These are phyloP conservation scores for Nymphaea thermarum DNA, from an alignment of 164 flowering plant species.

Conservation along the genomic window DNA sequence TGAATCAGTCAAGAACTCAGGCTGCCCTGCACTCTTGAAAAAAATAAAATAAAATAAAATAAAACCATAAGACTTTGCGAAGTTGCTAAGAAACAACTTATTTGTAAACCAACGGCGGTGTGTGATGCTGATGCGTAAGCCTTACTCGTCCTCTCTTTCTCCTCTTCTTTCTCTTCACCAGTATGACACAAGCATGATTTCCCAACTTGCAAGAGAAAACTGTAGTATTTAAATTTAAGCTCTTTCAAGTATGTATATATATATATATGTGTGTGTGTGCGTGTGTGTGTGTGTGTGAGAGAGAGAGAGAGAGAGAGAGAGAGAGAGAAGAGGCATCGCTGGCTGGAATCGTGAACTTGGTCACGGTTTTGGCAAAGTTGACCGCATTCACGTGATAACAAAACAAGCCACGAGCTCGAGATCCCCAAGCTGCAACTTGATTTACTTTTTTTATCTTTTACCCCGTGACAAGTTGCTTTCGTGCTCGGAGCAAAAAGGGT, in stretches of 20 bases:
- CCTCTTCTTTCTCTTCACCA: neutral
- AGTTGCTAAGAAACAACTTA: neutral
- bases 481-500: too few species aligned
- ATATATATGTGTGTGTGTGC: too few species aligned
- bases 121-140: neutral
- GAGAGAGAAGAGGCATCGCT: too few species aligned
- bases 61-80: neutral
- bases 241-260: too few species aligned
- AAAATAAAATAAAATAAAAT: too few species aligned
- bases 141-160: neutral
- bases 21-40: too few species aligned
- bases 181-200: neutral
- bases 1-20: too few species aligned
- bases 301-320: too few species aligned
- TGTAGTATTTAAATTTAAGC: neutral
- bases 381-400: neutral
- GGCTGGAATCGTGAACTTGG: neutral
- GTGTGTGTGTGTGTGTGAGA: too few species aligned
- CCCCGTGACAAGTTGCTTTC: neutral
- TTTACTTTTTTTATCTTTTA: neutral
- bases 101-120: neutral
- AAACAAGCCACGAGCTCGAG: neutral
- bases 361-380: neutral
- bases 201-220: neutral
- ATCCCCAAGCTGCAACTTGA: neutral